Evolutionary conservation across 805 yeast species (phyloP).

Genomic region (Sugiyamaella lignohabitans): DNA sequence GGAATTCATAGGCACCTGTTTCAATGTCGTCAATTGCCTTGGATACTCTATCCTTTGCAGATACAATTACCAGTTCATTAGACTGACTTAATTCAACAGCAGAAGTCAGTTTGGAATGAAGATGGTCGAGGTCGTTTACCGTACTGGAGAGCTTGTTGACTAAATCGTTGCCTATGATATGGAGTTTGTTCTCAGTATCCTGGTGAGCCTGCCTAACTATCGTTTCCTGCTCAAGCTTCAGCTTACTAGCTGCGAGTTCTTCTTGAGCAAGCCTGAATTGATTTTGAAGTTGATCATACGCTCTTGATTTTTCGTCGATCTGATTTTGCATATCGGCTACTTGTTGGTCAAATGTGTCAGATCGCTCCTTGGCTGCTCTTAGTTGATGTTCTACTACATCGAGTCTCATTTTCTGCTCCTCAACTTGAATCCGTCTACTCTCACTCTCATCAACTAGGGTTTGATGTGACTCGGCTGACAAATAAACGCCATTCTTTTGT

Average conservation of each 20-base stretch:
- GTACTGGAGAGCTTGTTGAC: not conserved
- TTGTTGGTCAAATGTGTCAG: constrained; percentile 7
- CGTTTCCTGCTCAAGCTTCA: not conserved
- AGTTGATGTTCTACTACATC: constrained; percentile 45
- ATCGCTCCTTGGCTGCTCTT: constrained; percentile 32
- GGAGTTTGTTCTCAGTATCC: not conserved
- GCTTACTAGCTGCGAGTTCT: not conserved
- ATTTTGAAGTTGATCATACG: not conserved
- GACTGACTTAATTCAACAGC: not conserved
- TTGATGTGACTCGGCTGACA: constrained; percentile 45
- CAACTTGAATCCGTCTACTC: constrained; percentile 43
- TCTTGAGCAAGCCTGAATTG: not conserved
- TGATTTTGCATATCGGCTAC: not conserved
- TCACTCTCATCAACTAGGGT: constrained; percentile 42
- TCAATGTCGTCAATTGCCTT: not conserved
- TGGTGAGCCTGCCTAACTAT: not conserved
- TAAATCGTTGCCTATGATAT: not conserved
- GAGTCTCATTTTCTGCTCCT: constrained; percentile 44
- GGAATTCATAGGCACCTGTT: not conserved
- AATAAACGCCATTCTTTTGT: constrained; percentile 58
- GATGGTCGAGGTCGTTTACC: not conserved
- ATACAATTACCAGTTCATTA: not conserved
- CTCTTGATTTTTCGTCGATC: not conserved
- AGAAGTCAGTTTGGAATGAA: not conserved
- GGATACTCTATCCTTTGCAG: not conserved